These are phyloP conservation scores for Diphasiastrum complanatum DNA, from an alignment of 83 land plant species.

Conservation along the genomic window DNA sequence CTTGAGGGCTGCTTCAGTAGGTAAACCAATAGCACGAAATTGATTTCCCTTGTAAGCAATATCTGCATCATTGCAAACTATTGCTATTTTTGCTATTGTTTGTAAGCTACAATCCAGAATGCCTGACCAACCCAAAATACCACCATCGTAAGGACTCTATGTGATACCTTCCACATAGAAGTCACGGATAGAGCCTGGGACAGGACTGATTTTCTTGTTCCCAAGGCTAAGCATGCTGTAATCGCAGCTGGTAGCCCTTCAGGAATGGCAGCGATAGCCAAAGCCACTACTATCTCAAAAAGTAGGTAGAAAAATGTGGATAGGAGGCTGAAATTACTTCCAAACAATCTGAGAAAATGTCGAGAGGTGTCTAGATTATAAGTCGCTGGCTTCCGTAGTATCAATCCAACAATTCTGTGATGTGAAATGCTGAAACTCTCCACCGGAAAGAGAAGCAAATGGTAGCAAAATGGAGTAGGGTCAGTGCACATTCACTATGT, in stretches of 20 bases:
- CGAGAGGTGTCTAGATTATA: too few species aligned
- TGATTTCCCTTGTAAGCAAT: slow-evolving; percentile 40
- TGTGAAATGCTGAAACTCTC: too few species aligned
- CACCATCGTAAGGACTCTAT: slow-evolving; percentile 74
- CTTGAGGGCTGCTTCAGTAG: slow-evolving; percentile 97
- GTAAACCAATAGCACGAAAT: slow-evolving; percentile 74
- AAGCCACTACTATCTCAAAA: slow-evolving; percentile 34
- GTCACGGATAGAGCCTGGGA: slow-evolving; percentile 32
- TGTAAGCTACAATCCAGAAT: slow-evolving; percentile 62
- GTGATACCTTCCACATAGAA: slow-evolving; percentile 87
- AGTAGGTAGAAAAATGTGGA: too few species aligned
- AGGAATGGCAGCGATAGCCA: slow-evolving; percentile 35
- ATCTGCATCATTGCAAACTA: slow-evolving; percentile 89
- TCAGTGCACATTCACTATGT: too few species aligned
- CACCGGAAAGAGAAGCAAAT: too few species aligned
- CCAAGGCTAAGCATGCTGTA: slow-evolving; percentile 37
- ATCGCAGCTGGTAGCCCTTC: slow-evolving; percentile 39
- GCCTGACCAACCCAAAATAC: slow-evolving; percentile 43
- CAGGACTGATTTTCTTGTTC: slow-evolving; percentile 46
- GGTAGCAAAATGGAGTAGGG: too few species aligned
- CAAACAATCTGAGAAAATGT: too few species aligned
- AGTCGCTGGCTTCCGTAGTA: too few species aligned
- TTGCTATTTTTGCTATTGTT: slow-evolving; percentile 64
- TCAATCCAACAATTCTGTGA: too few species aligned
- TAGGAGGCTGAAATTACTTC: too few species aligned